These are phyloP conservation scores for Escallonia herrerae DNA, from an alignment of 129 eudicot genomes.

Conservation along the genomic window DNA sequence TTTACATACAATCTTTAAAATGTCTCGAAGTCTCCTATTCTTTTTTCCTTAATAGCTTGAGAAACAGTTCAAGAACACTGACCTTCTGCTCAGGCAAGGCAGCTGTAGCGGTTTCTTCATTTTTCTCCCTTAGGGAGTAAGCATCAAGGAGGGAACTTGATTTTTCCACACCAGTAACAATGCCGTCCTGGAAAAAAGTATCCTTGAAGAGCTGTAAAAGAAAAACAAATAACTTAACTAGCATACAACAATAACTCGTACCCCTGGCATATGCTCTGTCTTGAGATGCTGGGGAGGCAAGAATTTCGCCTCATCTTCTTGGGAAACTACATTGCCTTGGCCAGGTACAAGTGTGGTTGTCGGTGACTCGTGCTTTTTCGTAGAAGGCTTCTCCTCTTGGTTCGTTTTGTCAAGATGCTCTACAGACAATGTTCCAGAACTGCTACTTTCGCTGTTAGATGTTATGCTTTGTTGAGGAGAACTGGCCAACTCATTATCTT, in stretches of 20 bases:
- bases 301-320: conserved; percentile 26
- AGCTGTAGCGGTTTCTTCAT: conserved; percentile 31
- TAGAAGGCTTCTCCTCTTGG: conserved; percentile 29
- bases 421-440: conserved; percentile 20
- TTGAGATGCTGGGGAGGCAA: conserved; percentile 24
- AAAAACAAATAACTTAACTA: conserved; percentile 11
- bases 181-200: conserved; percentile 34
- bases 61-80: conserved; percentile 9
- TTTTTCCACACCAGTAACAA: conserved; percentile 24
- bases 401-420: conserved; percentile 27
- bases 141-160: conserved; percentile 69
- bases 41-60: neutral
- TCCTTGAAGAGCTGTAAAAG: conserved; percentile 15
- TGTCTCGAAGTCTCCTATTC: neutral
- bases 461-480: conserved; percentile 17
- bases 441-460: conserved; percentile 31
- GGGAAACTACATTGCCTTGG: conserved; percentile 27
- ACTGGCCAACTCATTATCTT: conserved; percentile 27
- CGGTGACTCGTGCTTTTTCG: conserved; percentile 26
- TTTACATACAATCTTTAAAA: neutral
- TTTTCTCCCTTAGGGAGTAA: conserved; percentile 39
- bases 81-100: conserved; percentile 42
- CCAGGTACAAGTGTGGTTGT: conserved; percentile 21
- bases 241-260: conserved; percentile 12
- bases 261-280: conserved; percentile 37